Evolutionary conservation across 1,284 basidiomycete species (phyloP), one percentile per base, ranked within the genome.

Genomic region (Singerocomus inundabilis): DNA sequence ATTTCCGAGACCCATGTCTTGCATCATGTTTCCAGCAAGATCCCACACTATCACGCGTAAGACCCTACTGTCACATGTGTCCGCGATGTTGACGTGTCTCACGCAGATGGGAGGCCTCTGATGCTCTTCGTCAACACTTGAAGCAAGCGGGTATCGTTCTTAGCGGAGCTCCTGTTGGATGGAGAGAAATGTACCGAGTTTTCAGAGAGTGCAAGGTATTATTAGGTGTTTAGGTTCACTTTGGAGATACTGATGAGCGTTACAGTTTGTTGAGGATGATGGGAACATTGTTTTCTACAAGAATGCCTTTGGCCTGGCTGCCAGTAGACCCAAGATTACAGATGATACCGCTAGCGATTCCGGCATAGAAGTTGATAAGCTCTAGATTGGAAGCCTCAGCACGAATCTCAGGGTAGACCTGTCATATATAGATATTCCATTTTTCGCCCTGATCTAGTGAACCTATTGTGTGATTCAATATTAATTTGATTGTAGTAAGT

Each of bases 1-100:
- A 95, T 97, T 67, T 91, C 88, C 18, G 93, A 97, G 77, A 97
- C 94, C 28, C 94, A 97, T 70, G 88, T 96, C 49, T 74, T 84
- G 36, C 94, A 97, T 72, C 94, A 97, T 70, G 82, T 95, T 57
- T 84, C 80, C 53, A 92, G 88, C 78, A 93, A 93, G 75, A 97
- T 98, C 55, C 94, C 94, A 18, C 94, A 97, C 72, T 96, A 93
- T 68, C 74, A 91, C 57, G 88, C 89, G 71, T 85, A 61, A 60
- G 80, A 51, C 12, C 21, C 2, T 13, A 2, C 24, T n/a, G 10
- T 42, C 48, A 6, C 12, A 26, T 42, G 12, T 5, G 26, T 29
- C 5, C 9, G 26, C 6, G 24, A 11, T 34, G 21, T 28, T 57
- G 52, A 51, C 47, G 31, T 1, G 41, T 21, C 16, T 49, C 15